Conservation (phyloP, 495 filamentous ascomycete genomes). For the Lineolata rhizophorae region DNA sequence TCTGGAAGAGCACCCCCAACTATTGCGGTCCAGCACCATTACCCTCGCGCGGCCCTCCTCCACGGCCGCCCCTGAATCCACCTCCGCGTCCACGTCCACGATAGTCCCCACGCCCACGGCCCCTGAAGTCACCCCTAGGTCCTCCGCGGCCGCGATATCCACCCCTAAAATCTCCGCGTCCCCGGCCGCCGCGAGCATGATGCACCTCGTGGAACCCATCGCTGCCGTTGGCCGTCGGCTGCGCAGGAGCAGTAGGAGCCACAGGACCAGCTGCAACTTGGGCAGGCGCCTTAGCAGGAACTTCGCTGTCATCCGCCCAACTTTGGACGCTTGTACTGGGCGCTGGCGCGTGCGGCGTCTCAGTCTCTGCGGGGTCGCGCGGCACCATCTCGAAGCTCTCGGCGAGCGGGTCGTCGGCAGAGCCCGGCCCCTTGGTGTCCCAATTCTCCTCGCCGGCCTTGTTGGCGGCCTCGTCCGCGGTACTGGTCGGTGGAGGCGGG, state of each 20-base stretch:
- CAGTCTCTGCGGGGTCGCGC: slow-evolving; percentile 50
- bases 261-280: slow-evolving; percentile 4
- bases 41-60: no score
- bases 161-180: slow-evolving; percentile 12
- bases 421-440: slow-evolving; percentile 29
- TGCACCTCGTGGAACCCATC: slow-evolving; percentile 57
- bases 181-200: slow-evolving; percentile 20
- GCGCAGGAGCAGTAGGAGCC: slow-evolving; percentile 15
- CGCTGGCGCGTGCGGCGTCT: slow-evolving; percentile 40
- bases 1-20: no score
- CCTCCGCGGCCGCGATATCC: slow-evolving; percentile 12
- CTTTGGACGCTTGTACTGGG: slow-evolving; percentile 30
- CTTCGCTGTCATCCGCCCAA: slow-evolving; percentile 40
- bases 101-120: slow-evolving; percentile 7
- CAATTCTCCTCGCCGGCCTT: slow-evolving; percentile 32
- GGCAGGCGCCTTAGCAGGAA: background rate
- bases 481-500: slow-evolving; percentile 33
- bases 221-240: slow-evolving; percentile 17
- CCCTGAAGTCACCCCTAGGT: slow-evolving; percentile 3
- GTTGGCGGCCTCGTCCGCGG: slow-evolving; percentile 20
- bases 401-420: slow-evolving; percentile 28
- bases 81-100: slow-evolving; percentile 19
- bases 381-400: slow-evolving; percentile 65
- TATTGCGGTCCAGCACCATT: no score
- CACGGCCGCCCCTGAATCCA: slow-evolving; percentile 21